phyloP scores from a whole-genome alignment of 345 rosid species.

The Syzygium jambos region DNA sequence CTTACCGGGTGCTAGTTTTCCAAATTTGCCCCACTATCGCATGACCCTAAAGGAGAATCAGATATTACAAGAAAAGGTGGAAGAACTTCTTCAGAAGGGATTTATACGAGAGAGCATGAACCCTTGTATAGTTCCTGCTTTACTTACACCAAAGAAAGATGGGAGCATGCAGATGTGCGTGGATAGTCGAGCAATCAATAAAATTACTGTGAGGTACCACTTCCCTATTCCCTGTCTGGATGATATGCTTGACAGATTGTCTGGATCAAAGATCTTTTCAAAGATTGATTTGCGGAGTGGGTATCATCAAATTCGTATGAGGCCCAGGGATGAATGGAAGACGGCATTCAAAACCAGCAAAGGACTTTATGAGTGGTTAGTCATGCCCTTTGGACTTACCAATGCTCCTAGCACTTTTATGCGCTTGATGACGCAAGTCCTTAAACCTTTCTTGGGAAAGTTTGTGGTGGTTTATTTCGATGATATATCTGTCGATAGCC shows the following conservation, averaged over 20 bases:
- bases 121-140: not conserved
- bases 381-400: not conserved
- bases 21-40: not conserved
- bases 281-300: not conserved
- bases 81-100: not conserved
- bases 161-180: not conserved
- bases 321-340: not conserved
- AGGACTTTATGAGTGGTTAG: too few species aligned
- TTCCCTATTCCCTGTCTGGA: not conserved
- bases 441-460: too few species aligned
- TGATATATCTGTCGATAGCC: too few species aligned
- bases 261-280: not conserved
- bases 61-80: not conserved
- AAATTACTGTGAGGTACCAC: not conserved
- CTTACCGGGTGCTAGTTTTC: not conserved
- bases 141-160: not conserved
- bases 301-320: not conserved
- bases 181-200: not conserved
- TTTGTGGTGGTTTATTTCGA: too few species aligned
- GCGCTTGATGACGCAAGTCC: too few species aligned
- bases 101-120: not conserved
- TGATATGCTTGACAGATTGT: not conserved
- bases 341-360: not conserved
- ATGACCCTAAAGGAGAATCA: not conserved
- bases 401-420: too few species aligned